phyloP scores from a whole-genome alignment of 1,284 basidiomycete genomes.

The Rhodotorula sp. region DNA sequence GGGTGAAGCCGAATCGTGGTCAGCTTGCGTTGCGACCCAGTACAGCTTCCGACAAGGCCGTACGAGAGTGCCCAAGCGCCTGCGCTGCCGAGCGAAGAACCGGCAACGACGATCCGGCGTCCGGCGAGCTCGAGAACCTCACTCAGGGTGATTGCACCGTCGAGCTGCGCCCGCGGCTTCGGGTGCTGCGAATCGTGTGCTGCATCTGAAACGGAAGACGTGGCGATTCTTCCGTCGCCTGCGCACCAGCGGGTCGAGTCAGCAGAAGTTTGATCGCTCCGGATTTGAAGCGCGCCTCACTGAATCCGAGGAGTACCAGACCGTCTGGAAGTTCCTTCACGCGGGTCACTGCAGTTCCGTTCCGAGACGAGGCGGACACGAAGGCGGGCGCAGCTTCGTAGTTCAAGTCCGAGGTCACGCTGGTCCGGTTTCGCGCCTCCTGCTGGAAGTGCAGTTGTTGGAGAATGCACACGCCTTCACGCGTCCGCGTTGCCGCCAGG shows the following conservation, averaged over 20 bases:
- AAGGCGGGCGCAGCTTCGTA: too few species aligned
- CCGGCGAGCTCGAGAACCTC: conserved; percentile 18
- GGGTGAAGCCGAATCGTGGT: neutral
- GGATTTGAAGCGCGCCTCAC: neutral
- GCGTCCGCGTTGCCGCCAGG: too few species aligned
- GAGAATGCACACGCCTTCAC: too few species aligned
- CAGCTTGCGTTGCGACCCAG: neutral
- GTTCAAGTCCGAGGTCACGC: too few species aligned
- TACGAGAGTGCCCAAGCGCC: conserved; percentile 67
- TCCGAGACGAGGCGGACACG: too few species aligned
- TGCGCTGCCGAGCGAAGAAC: conserved; percentile 70
- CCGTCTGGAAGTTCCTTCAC: neutral
- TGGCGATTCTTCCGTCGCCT: neutral
- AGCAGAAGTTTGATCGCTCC: neutral
- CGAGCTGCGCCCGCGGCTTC: neutral
- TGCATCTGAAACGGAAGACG: too few species aligned
- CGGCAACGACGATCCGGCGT: conserved; percentile 59
- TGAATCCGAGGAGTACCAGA: conserved; percentile 11
- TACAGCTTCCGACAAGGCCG: neutral
- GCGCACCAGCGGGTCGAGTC: neutral
- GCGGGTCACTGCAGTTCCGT: neutral
- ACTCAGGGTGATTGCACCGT: conserved; percentile 26
- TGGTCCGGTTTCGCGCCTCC: too few species aligned
- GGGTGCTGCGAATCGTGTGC: neutral
- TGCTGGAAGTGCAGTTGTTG: too few species aligned